Evolutionary conservation across 371 early-diverging fungal species (phyloP).

Genomic region (Sporodiniella umbellata): DNA sequence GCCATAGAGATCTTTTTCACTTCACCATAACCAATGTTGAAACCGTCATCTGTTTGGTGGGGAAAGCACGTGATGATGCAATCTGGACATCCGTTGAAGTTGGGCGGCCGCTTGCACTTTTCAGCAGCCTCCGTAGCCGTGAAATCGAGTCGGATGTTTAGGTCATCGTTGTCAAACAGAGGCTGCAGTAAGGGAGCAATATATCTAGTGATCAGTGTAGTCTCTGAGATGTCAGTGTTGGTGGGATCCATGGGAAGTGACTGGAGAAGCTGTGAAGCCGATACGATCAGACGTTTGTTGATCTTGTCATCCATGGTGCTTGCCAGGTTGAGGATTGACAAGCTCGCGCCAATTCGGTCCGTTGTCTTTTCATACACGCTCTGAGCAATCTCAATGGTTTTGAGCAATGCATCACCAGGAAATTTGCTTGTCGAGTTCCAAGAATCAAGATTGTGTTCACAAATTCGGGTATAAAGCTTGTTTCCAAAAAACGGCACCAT

Average conservation of each 20-base stretch:
- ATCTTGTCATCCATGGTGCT: conserved; percentile 4
- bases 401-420: background rate
- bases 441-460: conserved; percentile 6
- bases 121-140: conserved; percentile 16
- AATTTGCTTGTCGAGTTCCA: background rate
- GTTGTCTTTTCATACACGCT: conserved; percentile 2
- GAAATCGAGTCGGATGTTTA: conserved; percentile 15
- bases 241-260: conserved; percentile 21
- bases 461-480: conserved; percentile 9
- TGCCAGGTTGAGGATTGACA: conserved; percentile 7
- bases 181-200: conserved; percentile 14
- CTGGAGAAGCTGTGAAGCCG: conserved; percentile 20
- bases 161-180: conserved; percentile 20
- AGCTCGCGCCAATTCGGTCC: background rate
- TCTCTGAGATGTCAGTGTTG: conserved; percentile 12
- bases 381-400: conserved; percentile 1
- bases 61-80: conserved; percentile 20
- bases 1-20: conserved; percentile 18
- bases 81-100: conserved; percentile 16
- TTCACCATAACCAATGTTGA: conserved; percentile 18
- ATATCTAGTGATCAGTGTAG: conserved; percentile 19
- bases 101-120: conserved; percentile 8
- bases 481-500: conserved; percentile 15
- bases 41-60: conserved; percentile 17
- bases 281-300: conserved; percentile 9